These are phyloP conservation scores for Gnetum montanum DNA, from an alignment of 75 land plant genomes.

Conservation along the genomic window DNA sequence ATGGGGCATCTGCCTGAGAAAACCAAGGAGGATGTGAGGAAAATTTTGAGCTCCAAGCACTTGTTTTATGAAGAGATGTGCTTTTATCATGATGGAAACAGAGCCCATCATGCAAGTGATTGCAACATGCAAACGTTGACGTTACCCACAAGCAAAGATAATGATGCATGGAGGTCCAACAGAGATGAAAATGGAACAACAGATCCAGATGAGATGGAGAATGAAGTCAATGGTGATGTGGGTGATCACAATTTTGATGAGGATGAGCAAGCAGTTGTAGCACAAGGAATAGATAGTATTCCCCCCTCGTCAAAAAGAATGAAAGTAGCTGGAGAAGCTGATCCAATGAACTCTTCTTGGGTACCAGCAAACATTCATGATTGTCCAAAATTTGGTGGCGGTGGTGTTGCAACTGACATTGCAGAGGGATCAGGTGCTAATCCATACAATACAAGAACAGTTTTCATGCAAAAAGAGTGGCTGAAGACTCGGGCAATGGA, in stretches of 20 bases:
- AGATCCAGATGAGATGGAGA: slow-evolving; percentile 9
- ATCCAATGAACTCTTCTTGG: background rate
- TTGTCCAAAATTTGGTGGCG: background rate
- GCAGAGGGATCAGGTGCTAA: slow-evolving; percentile 7
- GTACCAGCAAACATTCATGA: background rate
- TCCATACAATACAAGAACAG: slow-evolving; percentile 13
- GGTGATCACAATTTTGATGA: slow-evolving; percentile 8
- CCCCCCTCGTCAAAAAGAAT: background rate
- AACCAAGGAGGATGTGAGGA: slow-evolving; percentile 57
- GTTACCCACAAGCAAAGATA: background rate
- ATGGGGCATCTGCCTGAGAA: slow-evolving; percentile 39
- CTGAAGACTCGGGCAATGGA: slow-evolving; percentile 22
- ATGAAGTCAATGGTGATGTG: slow-evolving; percentile 7
- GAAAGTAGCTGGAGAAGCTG: background rate
- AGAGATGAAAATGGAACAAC: slow-evolving; percentile 1
- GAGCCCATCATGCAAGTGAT: slow-evolving; percentile 6
- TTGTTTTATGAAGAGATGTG: slow-evolving; percentile 63
- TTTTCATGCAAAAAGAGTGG: slow-evolving; percentile 29
- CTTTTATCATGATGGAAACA: slow-evolving; percentile 48
- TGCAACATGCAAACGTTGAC: background rate
- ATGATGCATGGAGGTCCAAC: background rate
- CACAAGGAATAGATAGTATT: background rate
- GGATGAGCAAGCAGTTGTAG: slow-evolving; percentile 5
- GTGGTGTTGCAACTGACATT: background rate
- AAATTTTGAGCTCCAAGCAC: slow-evolving; percentile 62